Evolutionary conservation across 2,329 filamentous ascomycete genomes (phyloP), one percentile per base, ranked within the genome.

Genomic region (Trichoderma pleuroti): DNA sequence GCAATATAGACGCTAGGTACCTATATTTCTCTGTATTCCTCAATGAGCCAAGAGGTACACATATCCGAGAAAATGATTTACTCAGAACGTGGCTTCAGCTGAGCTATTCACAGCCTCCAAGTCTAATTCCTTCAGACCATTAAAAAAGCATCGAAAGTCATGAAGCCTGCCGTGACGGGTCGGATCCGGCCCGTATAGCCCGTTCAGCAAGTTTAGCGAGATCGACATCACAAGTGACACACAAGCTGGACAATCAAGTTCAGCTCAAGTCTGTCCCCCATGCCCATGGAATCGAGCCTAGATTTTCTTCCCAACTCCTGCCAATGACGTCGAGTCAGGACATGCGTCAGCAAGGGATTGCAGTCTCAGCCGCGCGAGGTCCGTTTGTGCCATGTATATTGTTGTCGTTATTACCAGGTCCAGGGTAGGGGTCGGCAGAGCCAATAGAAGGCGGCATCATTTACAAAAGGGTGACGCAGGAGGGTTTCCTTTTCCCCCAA

Each of bases 341-440:
- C 52, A 12, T 4, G 36, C n/a, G 54, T 24, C 30, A 36, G 46
- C 12, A 59, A 63, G 61, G 61, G 64, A 46, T 32, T 34, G 36
- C n/a, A n/a, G 52, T 34, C 54, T 57, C 54, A 42, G 64, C 64
- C 54, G 64, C 52, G 54, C 64, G 24, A 59, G 42, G 64, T 36
- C 52, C n/a, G 26, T 46, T 16, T 59, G 64, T 59, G 36, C 54
- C 54, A 67, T 21, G 64, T 67, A 67, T 32, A 67, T 67, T 67
- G 54, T 42, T 49, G 52, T 12, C 26, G 32, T 39, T 28, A 66
- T 66, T 54, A 36, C 49, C 9, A 16, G 32, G 32, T 46, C 49
- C 54, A 67, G 64, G 64, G 64, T 59, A 67, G 26, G n/a, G 18
- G 28, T 14, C 10, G 34, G 21, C 9, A 21, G 24, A 67, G 26